These are phyloP conservation scores for Oryza officinalis DNA, from an alignment of 176 grass and related monocot genomes.

Conservation along the genomic window DNA sequence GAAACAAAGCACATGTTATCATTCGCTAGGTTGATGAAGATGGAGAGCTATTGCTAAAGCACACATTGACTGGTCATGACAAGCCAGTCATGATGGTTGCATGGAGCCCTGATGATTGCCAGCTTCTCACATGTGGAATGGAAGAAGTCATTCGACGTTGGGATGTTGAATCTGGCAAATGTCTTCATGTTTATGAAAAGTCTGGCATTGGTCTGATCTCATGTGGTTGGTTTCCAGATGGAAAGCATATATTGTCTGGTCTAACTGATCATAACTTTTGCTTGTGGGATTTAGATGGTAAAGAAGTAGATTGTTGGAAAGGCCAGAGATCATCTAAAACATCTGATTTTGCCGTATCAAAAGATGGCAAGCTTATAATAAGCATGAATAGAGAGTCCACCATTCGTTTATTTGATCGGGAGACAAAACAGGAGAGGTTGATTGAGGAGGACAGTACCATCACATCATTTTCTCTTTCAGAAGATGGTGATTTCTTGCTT, in stretches of 20 bases:
- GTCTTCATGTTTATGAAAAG: constrained; percentile 71
- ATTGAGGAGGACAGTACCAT: constrained; percentile 69
- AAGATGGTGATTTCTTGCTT: constrained; percentile 84
- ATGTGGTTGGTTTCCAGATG: constrained; percentile 74
- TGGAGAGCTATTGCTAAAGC: constrained; percentile 65
- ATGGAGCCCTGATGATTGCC: constrained; percentile 80
- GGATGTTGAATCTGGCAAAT: constrained; percentile 77
- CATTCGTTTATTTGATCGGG: constrained; percentile 69
- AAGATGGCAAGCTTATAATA: constrained; percentile 70
- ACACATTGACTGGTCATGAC: constrained; percentile 69
- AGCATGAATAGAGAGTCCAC: constrained; percentile 51
- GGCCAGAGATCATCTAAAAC: constrained; percentile 56
- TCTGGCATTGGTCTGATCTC: constrained; percentile 55
- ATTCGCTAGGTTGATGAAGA: constrained; percentile 67
- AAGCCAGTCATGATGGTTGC: constrained; percentile 73
- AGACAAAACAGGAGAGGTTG: constrained; percentile 61
- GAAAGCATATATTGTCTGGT: constrained; percentile 61
- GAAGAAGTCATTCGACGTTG: constrained; percentile 77
- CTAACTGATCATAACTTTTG: constrained; percentile 52
- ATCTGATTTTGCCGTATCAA: constrained; percentile 60
- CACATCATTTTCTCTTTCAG: constrained; percentile 84
- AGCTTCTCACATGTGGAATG: constrained; percentile 85
- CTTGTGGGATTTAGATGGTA: constrained; percentile 64
- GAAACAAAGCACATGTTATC: constrained; percentile 29
- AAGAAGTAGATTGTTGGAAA: constrained; percentile 67